A percentile compares a stretch with the other conserved stretches of the same genome.
These are phyloP conservation scores for Drechslera avenae DNA, from an alignment of 2,329 filamentous ascomycete genomes.

Conservation along the genomic window DNA sequence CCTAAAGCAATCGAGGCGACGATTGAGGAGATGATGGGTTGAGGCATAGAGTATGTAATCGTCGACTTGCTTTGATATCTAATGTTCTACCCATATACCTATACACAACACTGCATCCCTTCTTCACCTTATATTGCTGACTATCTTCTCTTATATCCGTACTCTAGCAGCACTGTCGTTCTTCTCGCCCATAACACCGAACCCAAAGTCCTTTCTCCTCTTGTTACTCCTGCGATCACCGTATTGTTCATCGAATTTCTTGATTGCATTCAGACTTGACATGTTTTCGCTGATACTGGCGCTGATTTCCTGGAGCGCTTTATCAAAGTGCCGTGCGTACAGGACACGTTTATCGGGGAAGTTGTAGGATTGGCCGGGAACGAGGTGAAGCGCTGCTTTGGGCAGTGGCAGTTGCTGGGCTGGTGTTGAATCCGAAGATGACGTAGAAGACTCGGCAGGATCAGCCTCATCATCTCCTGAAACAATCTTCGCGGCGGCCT, in stretches of 20 bases:
- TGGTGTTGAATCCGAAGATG: conserved; percentile 10
- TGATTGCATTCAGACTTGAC: conserved; percentile 80
- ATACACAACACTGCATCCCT: not conserved
- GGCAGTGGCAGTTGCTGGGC: not conserved
- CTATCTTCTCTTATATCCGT: conserved; percentile 17
- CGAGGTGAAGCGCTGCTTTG: conserved; percentile 41
- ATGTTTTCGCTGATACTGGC: conserved; percentile 95
- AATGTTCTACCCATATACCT: conserved; percentile 2
- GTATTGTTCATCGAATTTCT: conserved; percentile 95
- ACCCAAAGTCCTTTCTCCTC: conserved; percentile 63
- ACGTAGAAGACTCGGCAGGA: not conserved
- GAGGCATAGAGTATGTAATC: not conserved
- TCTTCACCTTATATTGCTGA: not conserved
- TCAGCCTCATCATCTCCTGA: not conserved
- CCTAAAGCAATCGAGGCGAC: conserved; percentile 49
- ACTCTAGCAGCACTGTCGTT: conserved; percentile 44
- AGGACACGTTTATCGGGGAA: conserved; percentile 75
- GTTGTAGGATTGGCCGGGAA: conserved; percentile 52
- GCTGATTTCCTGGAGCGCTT: conserved; percentile 83
- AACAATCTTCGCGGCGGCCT: conserved; percentile 29
- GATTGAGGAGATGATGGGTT: conserved; percentile 49
- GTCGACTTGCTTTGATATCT: too few relatives aligned
- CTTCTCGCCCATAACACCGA: conserved; percentile 43
- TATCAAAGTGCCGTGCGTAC: conserved; percentile 75
- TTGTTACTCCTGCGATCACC: conserved; percentile 75